Percentiles rank a stretch among this genome's conserved stretches.
Evolutionary conservation across 805 yeast genomes (phyloP).

Genomic region (Grigorovia transvaalensis): DNA sequence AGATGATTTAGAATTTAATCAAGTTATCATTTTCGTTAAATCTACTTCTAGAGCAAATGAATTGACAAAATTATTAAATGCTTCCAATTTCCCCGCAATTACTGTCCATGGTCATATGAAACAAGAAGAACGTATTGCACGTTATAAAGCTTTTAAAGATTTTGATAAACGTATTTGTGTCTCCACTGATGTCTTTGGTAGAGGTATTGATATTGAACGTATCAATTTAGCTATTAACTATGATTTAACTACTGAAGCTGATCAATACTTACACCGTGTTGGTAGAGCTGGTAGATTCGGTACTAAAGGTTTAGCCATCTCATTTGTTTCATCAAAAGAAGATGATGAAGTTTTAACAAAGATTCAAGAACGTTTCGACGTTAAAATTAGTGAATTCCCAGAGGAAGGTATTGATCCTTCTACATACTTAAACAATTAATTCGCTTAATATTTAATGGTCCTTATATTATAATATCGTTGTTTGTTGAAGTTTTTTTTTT

Average conservation of each 20-base stretch:
- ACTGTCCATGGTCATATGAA: slow-evolving; percentile 93
- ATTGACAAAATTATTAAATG: slow-evolving; percentile 77
- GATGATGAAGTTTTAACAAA: slow-evolving; percentile 84
- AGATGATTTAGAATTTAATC: slow-evolving; percentile 93
- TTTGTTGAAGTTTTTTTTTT: neutral
- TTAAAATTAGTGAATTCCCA: slow-evolving; percentile 88
- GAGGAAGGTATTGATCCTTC: slow-evolving; percentile 97
- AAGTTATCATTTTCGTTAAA: slow-evolving; percentile 92
- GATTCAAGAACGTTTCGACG: slow-evolving; percentile 96
- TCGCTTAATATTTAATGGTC: neutral
- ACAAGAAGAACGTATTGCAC: slow-evolving; percentile 95
- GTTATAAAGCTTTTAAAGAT: slow-evolving; percentile 93
- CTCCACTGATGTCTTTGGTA: slow-evolving; percentile 95
- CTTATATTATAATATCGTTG: neutral
- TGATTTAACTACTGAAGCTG: slow-evolving; percentile 93
- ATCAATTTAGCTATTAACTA: slow-evolving; percentile 96
- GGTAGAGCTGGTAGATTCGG: slow-evolving; percentile 99
- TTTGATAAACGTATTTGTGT: slow-evolving; percentile 98
- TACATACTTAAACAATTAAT: slow-evolving; percentile 89
- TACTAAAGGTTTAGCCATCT: slow-evolving; percentile 94
- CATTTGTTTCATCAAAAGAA: slow-evolving; percentile 74
- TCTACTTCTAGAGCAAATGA: slow-evolving; percentile 88
- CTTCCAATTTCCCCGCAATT: slow-evolving; percentile 92
- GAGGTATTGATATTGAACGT: slow-evolving; percentile 99
- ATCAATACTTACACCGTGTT: slow-evolving; percentile 96